Evolutionary conservation across 768 basidiomycete genomes (phyloP).

Genomic region (Phanerochaete sordida): DNA sequence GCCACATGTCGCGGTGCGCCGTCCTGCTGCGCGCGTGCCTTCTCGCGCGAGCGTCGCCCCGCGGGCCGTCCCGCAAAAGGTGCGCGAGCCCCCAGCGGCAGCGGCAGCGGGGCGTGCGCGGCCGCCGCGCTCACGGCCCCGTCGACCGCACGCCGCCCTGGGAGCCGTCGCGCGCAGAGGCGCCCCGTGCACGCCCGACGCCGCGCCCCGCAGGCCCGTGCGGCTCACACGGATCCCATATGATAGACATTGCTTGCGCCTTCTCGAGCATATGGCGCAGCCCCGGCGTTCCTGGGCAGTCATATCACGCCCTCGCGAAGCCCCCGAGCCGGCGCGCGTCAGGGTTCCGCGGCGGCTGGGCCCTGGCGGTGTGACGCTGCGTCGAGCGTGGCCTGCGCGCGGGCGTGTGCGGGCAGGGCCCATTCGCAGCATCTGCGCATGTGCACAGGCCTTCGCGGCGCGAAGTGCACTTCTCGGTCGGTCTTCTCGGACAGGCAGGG

Average conservation of each 20-base stretch:
- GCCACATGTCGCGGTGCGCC: neutral
- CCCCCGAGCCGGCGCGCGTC: neutral
- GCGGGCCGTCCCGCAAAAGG: too few species aligned
- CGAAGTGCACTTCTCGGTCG: neutral
- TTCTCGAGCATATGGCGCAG: conserved; percentile 6
- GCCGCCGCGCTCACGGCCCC: too few species aligned
- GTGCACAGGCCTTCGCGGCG: neutral
- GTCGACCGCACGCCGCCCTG: too few species aligned
- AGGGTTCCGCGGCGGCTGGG: neutral
- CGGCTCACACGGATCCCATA: conserved; percentile 2
- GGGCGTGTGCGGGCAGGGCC: too few species aligned
- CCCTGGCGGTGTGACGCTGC: neutral
- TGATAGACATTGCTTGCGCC: neutral
- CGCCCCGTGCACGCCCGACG: too few species aligned
- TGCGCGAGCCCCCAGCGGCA: too few species aligned
- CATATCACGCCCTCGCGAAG: neutral
- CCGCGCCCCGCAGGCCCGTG: neutral
- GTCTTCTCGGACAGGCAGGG: neutral
- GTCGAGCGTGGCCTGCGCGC: neutral
- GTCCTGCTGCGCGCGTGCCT: neutral
- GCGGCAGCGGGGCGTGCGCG: too few species aligned
- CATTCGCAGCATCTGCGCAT: too few species aligned
- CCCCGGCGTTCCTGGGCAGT: neutral
- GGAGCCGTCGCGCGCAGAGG: too few species aligned
- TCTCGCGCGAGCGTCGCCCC: neutral